Conservation (phyloP, 805 yeast species). For the Grigorovia transvaalensis region DNA sequence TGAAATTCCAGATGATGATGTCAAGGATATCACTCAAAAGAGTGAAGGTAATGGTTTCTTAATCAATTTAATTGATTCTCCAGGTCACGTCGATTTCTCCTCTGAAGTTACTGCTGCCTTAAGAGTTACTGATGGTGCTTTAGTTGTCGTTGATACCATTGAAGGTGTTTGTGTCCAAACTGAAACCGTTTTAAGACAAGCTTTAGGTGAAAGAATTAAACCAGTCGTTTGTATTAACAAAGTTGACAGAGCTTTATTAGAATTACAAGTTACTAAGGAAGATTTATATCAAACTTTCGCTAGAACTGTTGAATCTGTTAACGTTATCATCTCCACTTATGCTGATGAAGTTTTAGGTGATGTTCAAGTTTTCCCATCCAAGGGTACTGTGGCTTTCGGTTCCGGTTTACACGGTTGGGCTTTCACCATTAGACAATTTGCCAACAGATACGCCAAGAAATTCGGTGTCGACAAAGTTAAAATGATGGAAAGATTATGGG, state of each 20-base stretch:
- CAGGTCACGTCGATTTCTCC: conserved; percentile 99
- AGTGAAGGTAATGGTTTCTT: conserved; percentile 89
- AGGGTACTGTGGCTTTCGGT: conserved; percentile 99
- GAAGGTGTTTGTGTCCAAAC: conserved; percentile 99
- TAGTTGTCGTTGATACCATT: conserved; percentile 97
- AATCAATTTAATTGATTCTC: conserved; percentile 97
- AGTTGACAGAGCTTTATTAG: conserved; percentile 98
- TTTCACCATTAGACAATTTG: conserved; percentile 98
- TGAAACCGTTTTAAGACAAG: conserved; percentile 98
- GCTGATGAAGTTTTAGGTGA: conserved; percentile 87
- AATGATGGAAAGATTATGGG: conserved; percentile 99
- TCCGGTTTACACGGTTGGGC: conserved; percentile 99
- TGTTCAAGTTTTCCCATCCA: conserved; percentile 96
- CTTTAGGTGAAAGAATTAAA: conserved; percentile 98
- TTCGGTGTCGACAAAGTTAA: conserved; percentile 96
- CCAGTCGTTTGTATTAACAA: conserved; percentile 98
- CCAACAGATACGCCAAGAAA: conserved; percentile 95
- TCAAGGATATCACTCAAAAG: conserved; percentile 78
- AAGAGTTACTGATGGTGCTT: conserved; percentile 99
- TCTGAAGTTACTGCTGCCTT: conserved; percentile 99
- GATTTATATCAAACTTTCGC: conserved; percentile 96
- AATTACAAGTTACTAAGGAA: conserved; percentile 97
- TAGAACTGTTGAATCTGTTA: conserved; percentile 98
- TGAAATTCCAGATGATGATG: conserved; percentile 69
- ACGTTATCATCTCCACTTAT: conserved; percentile 95